phyloP scores from a whole-genome alignment of 192 early-diverging fungal species.

The Funneliformis mosseae region DNA sequence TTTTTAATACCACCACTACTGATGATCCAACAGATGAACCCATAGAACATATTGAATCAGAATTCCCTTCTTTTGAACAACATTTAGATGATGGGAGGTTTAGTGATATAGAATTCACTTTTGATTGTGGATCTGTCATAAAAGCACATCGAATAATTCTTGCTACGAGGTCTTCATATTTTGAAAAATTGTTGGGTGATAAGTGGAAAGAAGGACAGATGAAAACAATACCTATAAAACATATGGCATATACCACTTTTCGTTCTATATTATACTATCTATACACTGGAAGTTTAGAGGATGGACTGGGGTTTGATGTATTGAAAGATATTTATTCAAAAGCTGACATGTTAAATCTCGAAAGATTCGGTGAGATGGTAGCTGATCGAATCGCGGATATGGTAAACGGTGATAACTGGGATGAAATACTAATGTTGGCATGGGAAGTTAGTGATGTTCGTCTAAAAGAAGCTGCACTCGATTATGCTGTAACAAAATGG shows the following conservation, averaged over 20 bases:
- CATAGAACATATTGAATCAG: conserved; percentile 1
- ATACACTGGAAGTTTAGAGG: conserved; percentile 27
- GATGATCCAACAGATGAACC: conserved; percentile 5
- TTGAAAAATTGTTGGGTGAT: conserved; percentile 33
- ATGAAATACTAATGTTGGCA: conserved; percentile 31
- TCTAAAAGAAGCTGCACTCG: conserved; percentile 24
- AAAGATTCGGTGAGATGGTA: conserved; percentile 28
- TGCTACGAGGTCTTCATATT: conserved; percentile 30
- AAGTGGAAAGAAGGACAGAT: conserved; percentile 33
- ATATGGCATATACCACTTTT: conserved; percentile 31
- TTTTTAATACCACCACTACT: conserved; percentile 13
- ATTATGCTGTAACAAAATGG: conserved; percentile 33
- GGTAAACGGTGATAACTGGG: conserved; percentile 31
- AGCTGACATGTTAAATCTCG: conserved; percentile 33
- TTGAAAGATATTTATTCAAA: conserved; percentile 35
- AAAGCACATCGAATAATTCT: conserved; percentile 36
- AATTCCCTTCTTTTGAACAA: conserved; percentile 27
- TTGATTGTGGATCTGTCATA: conserved; percentile 28
- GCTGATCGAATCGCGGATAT: conserved; percentile 28
- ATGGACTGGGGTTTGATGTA: conserved; percentile 16
- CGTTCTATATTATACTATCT: conserved; percentile 33
- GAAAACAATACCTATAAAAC: conserved; percentile 31
- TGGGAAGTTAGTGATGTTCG: conserved; percentile 31
- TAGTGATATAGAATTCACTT: conserved; percentile 32
- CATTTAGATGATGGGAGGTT: conserved; percentile 28